Base-by-base conservation (phyloP, 176 grass and related monocot species). In the Eragrostis nindensis region DNA sequence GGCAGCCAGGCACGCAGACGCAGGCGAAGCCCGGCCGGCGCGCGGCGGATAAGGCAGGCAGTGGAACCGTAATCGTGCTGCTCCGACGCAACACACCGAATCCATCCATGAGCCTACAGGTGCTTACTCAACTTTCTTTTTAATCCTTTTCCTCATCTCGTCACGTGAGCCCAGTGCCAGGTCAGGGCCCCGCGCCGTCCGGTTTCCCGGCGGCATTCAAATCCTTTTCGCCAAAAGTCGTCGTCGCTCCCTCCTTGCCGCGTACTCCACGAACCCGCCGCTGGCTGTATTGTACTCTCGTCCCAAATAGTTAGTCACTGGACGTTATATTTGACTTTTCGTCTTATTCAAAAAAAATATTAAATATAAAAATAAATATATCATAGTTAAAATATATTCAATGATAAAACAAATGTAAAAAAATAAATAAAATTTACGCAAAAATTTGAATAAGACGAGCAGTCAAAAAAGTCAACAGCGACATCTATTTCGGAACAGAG, bases 91-190 rank as follows among this genome's bases (percentile, higher is more conserved):
- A 25, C 68, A 16, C 59, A 44, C 32, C 72, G 73, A 77, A 72
- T 87, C 79, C 66, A 86, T 36, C 44, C 27, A 44, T 30, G n/a
- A 32, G 38, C 46, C 52, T 47, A 71, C 39, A 47, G 12, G 14
- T 25, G 2, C 38, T 43, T 7, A 11, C 7, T 36, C 32, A 36
- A 36, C 32, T 43, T 32, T 62, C 46, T 77, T 10, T 61, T 47
- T 32, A 64, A 50, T 32, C 45, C 65, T 38, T 0, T 10, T 27
- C 42, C 75, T 32, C 68, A 54, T 56, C 45, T 1, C 36, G 11
- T 56, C 74, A 83, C 74, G 73, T 83, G 80, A 78, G 46, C 5
- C 26, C 63, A 7, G 32, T n/a, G n/a, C n/a, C n/a, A n/a, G 0
- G 67, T 66, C 66, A 14, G 64, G 15, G 21, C 79, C 30, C 79